Evolutionary conservation across 345 rosid species (phyloP).

Genomic region (Pistacia integerrima): DNA sequence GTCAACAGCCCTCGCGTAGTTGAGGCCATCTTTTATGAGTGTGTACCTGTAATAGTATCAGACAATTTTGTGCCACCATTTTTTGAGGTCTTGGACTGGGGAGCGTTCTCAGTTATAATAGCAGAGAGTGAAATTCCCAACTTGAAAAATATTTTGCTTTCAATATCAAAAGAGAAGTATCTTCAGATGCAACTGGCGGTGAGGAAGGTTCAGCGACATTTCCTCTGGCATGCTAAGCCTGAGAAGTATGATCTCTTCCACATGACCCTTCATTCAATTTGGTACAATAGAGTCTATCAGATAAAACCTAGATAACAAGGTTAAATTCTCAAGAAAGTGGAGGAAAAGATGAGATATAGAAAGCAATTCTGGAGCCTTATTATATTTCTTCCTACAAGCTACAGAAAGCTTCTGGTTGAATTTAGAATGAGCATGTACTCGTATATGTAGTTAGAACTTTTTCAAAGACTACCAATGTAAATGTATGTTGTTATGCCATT

Average conservation of each 20-base stretch:
- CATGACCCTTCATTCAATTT: conserved; percentile 92
- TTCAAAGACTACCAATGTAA: not conserved
- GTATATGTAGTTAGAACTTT: not conserved
- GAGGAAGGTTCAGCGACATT: conserved; percentile 74
- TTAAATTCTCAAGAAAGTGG: not conserved
- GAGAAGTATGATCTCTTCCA: conserved; percentile 81
- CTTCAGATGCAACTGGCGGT: conserved; percentile 72
- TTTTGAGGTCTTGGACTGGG: conserved; percentile 86
- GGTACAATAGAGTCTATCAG: conserved; percentile 88
- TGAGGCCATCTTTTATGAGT: conserved; percentile 85
- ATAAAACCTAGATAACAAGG: conserved; percentile 54
- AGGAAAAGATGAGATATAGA: not conserved
- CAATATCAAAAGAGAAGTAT: conserved; percentile 72
- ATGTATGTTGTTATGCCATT: not conserved
- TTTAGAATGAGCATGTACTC: conserved; percentile 5
- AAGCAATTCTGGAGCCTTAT: not conserved
- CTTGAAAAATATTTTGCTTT: conserved; percentile 57
- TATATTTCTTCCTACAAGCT: not conserved
- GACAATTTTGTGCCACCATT: conserved; percentile 93
- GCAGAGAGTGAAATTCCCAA: conserved; percentile 86
- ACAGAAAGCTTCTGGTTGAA: not conserved
- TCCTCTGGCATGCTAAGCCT: conserved; percentile 87
- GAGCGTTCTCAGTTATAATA: conserved; percentile 63
- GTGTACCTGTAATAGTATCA: conserved; percentile 84
- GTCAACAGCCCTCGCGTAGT: conserved; percentile 97